Evolutionary conservation across 2,329 filamentous ascomycete species (phyloP), one percentile per base, ranked within the genome.

Genomic region (Fusarium multiceps): DNA sequence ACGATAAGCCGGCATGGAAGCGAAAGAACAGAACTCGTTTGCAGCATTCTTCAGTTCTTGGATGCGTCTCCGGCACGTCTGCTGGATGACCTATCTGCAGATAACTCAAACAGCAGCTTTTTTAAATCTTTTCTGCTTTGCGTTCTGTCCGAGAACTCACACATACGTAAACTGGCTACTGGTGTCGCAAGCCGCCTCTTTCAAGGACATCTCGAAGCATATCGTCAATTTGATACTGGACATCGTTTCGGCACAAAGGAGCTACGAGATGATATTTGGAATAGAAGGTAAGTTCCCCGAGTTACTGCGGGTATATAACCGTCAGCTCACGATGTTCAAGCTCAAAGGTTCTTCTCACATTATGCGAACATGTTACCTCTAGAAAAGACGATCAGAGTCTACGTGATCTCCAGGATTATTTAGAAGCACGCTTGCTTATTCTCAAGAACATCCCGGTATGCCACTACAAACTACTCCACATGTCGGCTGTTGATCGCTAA

Each of bases 1-100:
- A 30, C 28, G 18, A 55, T 51, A 21, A 61, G 54, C 32, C 64
- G 64, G 23, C 47, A 55, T 41, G 60, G 54, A 21, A 54, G 57
- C 13, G 71, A 68, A 40, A 60, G 68, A 20, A 54, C 67, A 32
- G 74, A 75, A 25, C 74, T 80, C 62, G 69, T 76, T 6, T 76
- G 76, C 49, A 79, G 77, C 55, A 87, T 89, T 54, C 79, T 91
- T 13, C 80, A 83, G 43, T 90, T 90, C 60, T 76, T 91, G 13
- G 82, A 87, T 67, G 83, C 84, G 8, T 87, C 85, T 2, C 88
- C 55, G 66, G 63, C 63, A 11, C 72, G 76, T 7, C 67, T 82
- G 13, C 59, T 81, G 2, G 74, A 77, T 34, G 79, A 78, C 32
- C 27, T 78, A 4, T 72, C 76, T 20, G 67, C 66, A 18, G 70